A percentile compares a stretch with the other conserved stretches of the same genome.
These are phyloP conservation scores for Odonthalia washingtoniensis DNA, from an alignment of 31 red algal genomes.

Conservation along the genomic window DNA sequence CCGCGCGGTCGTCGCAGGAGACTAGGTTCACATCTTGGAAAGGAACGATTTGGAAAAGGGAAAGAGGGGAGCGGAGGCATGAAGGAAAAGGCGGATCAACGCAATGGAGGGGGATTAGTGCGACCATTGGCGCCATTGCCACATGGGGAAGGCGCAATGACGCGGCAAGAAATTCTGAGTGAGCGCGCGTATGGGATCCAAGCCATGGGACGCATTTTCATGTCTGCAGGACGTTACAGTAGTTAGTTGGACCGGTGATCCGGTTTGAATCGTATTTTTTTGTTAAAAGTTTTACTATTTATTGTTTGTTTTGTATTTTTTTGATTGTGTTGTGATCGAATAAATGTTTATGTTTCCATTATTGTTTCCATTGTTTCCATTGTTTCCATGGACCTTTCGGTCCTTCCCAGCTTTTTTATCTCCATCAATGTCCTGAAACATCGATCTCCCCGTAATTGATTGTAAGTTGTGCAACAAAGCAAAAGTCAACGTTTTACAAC, in stretches of 20 bases:
- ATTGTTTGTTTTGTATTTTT: too few species aligned
- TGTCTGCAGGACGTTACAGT: slow-evolving; percentile 29
- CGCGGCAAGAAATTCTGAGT: slow-evolving; percentile 61
- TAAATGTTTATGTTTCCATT: too few species aligned
- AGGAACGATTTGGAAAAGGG: slow-evolving; percentile 30
- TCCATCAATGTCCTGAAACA: too few species aligned
- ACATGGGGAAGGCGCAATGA: slow-evolving; percentile 59
- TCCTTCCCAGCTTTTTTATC: too few species aligned
- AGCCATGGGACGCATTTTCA: slow-evolving; percentile 80
- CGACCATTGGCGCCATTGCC: slow-evolving; percentile 43
- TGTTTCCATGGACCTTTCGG: too few species aligned
- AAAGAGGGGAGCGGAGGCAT: slow-evolving; percentile 30
- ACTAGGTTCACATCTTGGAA: slow-evolving; percentile 52
- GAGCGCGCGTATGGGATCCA: slow-evolving; percentile 75
- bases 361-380: too few species aligned
- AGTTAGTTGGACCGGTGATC: background rate
- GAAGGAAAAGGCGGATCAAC: background rate
- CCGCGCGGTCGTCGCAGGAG: slow-evolving; percentile 14
- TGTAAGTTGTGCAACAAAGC: too few species aligned
- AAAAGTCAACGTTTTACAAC: too few species aligned
- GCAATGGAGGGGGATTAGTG: background rate
- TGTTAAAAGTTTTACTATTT: slow-evolving; percentile 13
- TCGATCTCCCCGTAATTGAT: too few species aligned
- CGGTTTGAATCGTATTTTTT: background rate
- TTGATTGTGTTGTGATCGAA: too few species aligned